Evolutionary conservation across 768 basidiomycete species (phyloP), one percentile per base, ranked within the genome.

Genomic region (Naematelia encephala): DNA sequence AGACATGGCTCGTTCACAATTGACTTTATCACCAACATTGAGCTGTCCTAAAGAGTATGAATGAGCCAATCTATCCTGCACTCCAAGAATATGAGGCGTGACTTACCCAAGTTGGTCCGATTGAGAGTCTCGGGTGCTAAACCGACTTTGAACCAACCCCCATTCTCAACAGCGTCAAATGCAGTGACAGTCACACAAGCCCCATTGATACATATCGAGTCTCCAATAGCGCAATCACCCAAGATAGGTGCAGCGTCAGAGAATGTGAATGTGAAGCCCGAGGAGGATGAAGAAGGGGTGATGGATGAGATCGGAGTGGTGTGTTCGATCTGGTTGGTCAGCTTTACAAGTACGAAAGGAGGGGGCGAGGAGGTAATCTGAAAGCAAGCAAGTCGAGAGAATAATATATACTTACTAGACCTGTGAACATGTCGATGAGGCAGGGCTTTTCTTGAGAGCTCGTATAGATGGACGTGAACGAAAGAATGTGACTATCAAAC

Each of bases 1-100:
- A 21, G 85, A 86, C 90, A 98, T 91, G 1, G 96, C 96, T 51
- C 96, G 84, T 80, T 99, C 96, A 39, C 93, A 81, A 76, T 98
- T 97, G 47, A 97, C 83, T 67, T 85, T 82, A 64, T 90, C 86
- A 19, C 89, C 90, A 16, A 85, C 84, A 63, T 81, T 82, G 54
- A 88, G 81, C 69, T 90, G 86, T 28, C 92, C 91, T 94, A 65
- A 0, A 19, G 1, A 11, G 29, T 10, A n/a, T 52, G 25, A 52
- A 28, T 47, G 22, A 45, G 34, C 8, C 11, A 47, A 8, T 5
- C 48, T 5, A 50, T 27, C n/a, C 2, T 50, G 48, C 46, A 27
- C 12, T 4, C 22, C 48, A 25, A 21, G 5, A 14, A 5, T 5
- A 28, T 4, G 23, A 51, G 19, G 48, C 28, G 45, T 26, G 28